Conservation (phyloP, 2,329 filamentous ascomycete species). For the Aureobasidium sp. region DNA sequence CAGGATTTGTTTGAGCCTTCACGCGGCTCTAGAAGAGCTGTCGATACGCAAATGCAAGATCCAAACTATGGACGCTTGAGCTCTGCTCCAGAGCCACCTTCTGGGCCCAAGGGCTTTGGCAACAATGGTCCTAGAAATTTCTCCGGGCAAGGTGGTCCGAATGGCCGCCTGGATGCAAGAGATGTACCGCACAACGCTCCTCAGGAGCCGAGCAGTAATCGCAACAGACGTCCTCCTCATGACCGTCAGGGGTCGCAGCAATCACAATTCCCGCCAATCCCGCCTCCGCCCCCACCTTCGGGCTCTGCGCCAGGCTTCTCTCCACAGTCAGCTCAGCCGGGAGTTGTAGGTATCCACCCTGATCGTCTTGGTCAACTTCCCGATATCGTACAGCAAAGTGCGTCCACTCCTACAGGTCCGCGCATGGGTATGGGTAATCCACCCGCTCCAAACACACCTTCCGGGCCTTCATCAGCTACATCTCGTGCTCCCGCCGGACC, state of each 20-base stretch:
- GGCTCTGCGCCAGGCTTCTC: slow-evolving; percentile 17
- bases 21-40: slow-evolving; percentile 22
- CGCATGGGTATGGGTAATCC: slow-evolving; percentile 26
- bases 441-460: slow-evolving; percentile 21
- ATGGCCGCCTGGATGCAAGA: slow-evolving; percentile 11
- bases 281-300: slow-evolving; percentile 20
- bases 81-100: slow-evolving; percentile 44
- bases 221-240: slow-evolving; percentile 16
- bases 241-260: slow-evolving; percentile 21
- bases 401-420: slow-evolving; percentile 24
- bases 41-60: slow-evolving; percentile 38
- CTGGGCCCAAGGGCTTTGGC: slow-evolving; percentile 44
- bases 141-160: slow-evolving; percentile 24
- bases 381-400: background rate
- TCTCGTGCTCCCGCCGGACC: slow-evolving; percentile 19
- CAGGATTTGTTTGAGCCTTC: slow-evolving; percentile 27
- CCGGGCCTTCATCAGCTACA: slow-evolving; percentile 24
- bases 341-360: slow-evolving; percentile 22
- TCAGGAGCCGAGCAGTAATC: slow-evolving; percentile 23
- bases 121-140: slow-evolving; percentile 34
- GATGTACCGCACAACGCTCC: slow-evolving; percentile 16
- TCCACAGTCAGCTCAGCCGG: slow-evolving; percentile 20
- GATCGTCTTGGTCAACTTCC: slow-evolving; percentile 18
- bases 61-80: slow-evolving; percentile 45
- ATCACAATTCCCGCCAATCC: slow-evolving; percentile 11